Base-by-base conservation (phyloP, 371 early-diverging fungal genomes). In the Apophysomyces elegans region DNA sequence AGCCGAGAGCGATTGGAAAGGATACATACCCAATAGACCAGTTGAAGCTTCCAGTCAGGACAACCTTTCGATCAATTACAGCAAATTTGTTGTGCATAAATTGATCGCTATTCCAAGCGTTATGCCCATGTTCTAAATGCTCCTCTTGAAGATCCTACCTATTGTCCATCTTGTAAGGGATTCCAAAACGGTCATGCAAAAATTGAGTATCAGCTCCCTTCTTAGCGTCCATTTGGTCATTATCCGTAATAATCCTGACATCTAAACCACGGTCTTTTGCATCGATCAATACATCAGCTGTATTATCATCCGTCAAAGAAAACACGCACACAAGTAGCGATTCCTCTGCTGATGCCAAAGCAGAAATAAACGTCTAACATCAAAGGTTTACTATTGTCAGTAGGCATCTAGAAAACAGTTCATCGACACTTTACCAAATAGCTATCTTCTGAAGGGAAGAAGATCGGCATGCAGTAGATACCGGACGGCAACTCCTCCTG, bases 51-150 rank as follows among this genome's bases (percentile, higher is more conserved):
- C 84, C 84, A 11, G 79, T 83, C 37, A 81, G 69, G 18, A 83
- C 71, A 3, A 71, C 75, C 37, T 72, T 78, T 9, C 61, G 60
- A 67, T 89, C 90, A 59, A 88, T 80, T 9, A 89, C 78, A 9
- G 84, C 86, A 75, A 89, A 89, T 68, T 88, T 89, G 62, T 88
- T 83, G 61, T 89, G 90, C 90, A 89, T 89, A 47, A 85, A 81
- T 65, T 74, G 75, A 2, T 74, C 73, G 44, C 80, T 83, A 65
- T 14, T 9, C 18, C 43, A 41, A 41, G 32, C 26, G 9, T 56
- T 37, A 56, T 14, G 12, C n/a, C 21, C 57, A 41, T 13, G 41
- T 41, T 41, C 41, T 41, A 41, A 41, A 0, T 41, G 32, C 13
- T 18, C 47, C 47, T 37, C 65, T 13, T 18, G 62, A 43, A 63